Percentiles rank a stretch among this genome's conserved stretches.
phyloP scores from a whole-genome alignment of 2,329 filamentous ascomycete genomes.

The Pestalotiopsis sp. region DNA sequence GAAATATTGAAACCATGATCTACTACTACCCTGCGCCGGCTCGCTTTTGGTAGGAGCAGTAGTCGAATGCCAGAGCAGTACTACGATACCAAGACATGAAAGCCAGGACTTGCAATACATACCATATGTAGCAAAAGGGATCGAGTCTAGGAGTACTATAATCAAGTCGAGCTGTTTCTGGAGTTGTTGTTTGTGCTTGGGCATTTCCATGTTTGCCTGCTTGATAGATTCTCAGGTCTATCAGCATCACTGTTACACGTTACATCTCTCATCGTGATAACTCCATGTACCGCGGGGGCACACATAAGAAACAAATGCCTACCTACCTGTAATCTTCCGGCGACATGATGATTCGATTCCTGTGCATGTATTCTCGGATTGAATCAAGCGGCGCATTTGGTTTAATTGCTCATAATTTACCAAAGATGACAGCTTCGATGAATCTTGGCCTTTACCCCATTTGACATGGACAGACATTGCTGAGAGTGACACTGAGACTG shows the following conservation, averaged over 20 bases:
- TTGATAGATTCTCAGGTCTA: too few species aligned
- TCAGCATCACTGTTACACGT: too few species aligned
- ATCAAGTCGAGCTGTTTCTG: too few species aligned
- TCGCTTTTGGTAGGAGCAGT: background rate
- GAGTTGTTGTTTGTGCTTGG: too few species aligned
- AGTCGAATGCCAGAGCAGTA: background rate
- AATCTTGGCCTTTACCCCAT: background rate
- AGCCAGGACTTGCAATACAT: too few species aligned
- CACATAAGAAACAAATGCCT: background rate
- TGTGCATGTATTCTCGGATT: background rate
- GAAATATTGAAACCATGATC: background rate
- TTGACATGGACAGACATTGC: background rate
- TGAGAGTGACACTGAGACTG: background rate
- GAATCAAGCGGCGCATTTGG: background rate
- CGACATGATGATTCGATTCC: background rate
- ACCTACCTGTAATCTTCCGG: background rate
- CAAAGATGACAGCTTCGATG: background rate
- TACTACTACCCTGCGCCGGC: background rate
- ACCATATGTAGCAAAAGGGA: too few species aligned
- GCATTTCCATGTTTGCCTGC: too few species aligned
- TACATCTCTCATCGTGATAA: background rate
- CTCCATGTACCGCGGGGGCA: background rate
- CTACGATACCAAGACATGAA: background rate
- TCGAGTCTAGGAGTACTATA: too few species aligned
- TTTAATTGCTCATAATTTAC: background rate